Evolutionary conservation across 257 asterid genomes (phyloP), one percentile per base, ranked within the genome.

Genomic region (Verbascum thapsus): DNA sequence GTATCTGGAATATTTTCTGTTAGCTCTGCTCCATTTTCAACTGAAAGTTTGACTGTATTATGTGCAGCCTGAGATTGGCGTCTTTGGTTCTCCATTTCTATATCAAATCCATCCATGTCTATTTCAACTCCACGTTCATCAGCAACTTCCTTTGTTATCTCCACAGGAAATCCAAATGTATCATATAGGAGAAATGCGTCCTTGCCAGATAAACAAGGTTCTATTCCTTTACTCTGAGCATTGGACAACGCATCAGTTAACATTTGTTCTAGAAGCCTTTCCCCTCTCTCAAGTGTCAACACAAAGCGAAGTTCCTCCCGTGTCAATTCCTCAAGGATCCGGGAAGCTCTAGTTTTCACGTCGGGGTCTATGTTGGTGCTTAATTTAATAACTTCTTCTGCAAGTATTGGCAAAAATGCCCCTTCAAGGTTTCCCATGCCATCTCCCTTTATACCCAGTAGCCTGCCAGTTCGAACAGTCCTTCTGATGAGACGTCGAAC

Each of bases 21-120:
- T 43, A 85, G 66, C 73, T 78, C 91, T 6, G 86, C 82, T 67
- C 88, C 95, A 77, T 83, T 78, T 80, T 85, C 96, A 44, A 86
- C 94, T 35, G 79, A 68, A 58, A 91, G 94, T 63, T 83, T 91
- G 69, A 88, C 89, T 1, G 88, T 81, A 72, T 81, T 90, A 78
- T 91, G 98, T 26, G 98, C 98, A 60, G 95, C 96, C 79, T 88
- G 97, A 56, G 98, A 91, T 81, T 88, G 97, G 15, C 87, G 86
- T 50, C 96, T 80, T 71, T 91, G 97, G 48, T 79, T 91, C 77
- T 81, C 95, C 98, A 91, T 91, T 73, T 91, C 96, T 8, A 57
- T 45, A 52, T 85, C 82, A 67, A 91, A 91, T 38, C 88, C 53
- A 26, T 77, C 81, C 91, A 85, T 85, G 68, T 88, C 98, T 63